Evolutionary conservation across 2,329 filamentous ascomycete species (phyloP), one percentile per base, ranked within the genome.

Genomic region (Diaporthe ilicicola): DNA sequence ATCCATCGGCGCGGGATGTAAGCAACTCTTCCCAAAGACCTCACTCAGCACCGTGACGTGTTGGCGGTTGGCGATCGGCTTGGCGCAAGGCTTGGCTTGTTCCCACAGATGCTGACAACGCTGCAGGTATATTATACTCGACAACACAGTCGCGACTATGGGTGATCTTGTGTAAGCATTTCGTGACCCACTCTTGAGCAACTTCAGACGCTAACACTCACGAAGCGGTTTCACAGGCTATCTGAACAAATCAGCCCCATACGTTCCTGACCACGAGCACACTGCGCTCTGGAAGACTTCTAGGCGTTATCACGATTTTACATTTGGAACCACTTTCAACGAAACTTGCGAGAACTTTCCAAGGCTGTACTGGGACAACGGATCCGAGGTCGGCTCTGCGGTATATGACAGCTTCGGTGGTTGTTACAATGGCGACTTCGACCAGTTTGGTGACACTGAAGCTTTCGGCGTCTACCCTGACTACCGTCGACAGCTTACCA

Each of bases 121-220:
- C 17, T 8, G n/a, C 12, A 73, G 71, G 71, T 73, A 73, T 15
- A 42, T 73, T 13, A 81, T 92, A 39, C 79, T 92, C 69, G 90
- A 92, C 77, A 91, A 91, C 76, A 92, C 90, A 1, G 85, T 92
- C 76, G 85, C 88, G 51, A 91, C 89, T 15, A 84, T 91, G 85
- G 86, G 87, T 61, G 88, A 91, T 74, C 81, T 91, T 65, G 84
- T 73, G 17, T 64, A 64, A 64, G 64, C 48, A 15, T 17, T 29
- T 6, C 6, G 32, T 19, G 64, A 29, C 24, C 17, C 32, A 24
- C 34, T 42, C 29, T 24, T 24, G 3, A 27, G n/a, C 51, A 77
- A 75, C 4, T 75, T 56, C 44, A 9, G 29, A 17, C n/a, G 44
- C 59, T 64, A 44, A 64, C 59, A 7, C 19, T 50, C 91, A 72